These are phyloP conservation scores for Uromyces viciae-fabae DNA, from an alignment of 1,284 basidiomycete species.

Conservation along the genomic window DNA sequence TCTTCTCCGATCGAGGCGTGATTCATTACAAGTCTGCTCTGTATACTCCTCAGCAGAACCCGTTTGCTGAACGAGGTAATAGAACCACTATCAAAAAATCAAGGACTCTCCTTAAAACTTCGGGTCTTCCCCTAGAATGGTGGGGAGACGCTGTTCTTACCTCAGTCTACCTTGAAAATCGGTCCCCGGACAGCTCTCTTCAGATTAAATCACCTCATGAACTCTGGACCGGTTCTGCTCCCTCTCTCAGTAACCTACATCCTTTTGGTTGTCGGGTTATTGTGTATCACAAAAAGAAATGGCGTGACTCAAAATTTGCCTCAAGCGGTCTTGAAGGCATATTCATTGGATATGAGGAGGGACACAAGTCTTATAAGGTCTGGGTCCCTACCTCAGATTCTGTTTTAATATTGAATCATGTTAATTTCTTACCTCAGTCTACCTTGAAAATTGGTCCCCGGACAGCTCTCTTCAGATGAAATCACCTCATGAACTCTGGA, in stretches of 20 bases:
- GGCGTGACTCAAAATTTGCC: not conserved
- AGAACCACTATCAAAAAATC: constrained; percentile 52
- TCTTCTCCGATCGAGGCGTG: constrained; percentile 53
- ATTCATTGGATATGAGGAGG: not conserved
- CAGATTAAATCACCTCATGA: not conserved
- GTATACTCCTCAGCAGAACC: constrained; percentile 55
- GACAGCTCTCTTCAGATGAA: not conserved
- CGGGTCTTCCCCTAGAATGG: constrained; percentile 51
- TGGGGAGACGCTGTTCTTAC: constrained; percentile 55
- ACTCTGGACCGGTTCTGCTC: not conserved
- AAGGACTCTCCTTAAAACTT: constrained; percentile 51
- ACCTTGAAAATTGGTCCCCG: not conserved
- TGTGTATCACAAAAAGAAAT: not conserved
- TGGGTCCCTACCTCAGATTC: not conserved
- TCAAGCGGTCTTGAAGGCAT: not conserved
- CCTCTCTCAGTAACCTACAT: not conserved
- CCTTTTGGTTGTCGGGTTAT: not conserved
- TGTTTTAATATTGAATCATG: not conserved
- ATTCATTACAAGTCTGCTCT: constrained; percentile 53
- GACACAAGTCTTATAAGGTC: not conserved
- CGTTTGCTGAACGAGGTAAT: constrained; percentile 52
- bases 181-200: constrained; percentile 46
- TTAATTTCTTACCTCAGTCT: not conserved
- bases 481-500: not conserved
- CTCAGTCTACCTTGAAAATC: constrained; percentile 55